Evolutionary conservation across 305 asterid species (phyloP).

Genomic region (Fraxinus baroniana): DNA sequence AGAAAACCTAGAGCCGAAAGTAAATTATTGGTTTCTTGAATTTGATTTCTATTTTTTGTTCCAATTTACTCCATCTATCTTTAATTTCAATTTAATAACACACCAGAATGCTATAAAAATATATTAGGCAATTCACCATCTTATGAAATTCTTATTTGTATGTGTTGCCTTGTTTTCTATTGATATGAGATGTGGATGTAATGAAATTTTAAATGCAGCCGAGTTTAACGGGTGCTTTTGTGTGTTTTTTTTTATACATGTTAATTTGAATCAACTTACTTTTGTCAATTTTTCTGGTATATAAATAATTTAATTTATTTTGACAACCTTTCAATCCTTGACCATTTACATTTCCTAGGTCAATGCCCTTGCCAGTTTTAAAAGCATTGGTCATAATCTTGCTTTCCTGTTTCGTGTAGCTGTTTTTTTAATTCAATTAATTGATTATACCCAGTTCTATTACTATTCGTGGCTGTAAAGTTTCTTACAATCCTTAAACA

Average conservation of each 20-base stretch:
- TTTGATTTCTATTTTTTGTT: not conserved
- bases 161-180: not conserved
- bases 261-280: not conserved
- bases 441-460: not conserved
- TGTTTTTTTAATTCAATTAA: not conserved
- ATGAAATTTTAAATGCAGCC: not conserved
- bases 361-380: not conserved
- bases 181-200: not conserved
- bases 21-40: not conserved
- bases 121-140: not conserved
- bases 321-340: not conserved
- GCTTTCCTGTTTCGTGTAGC: not conserved
- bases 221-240: not conserved
- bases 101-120: not conserved
- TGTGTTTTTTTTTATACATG: not conserved
- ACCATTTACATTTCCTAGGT: not conserved
- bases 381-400: not conserved
- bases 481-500: constrained; percentile 21
- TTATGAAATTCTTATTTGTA: not conserved
- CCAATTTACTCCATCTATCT: not conserved
- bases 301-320: not conserved
- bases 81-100: not conserved
- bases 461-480: constrained; percentile 6
- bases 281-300: not conserved
- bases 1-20: not conserved